A percentile compares a stretch with the other conserved stretches of the same genome.
Evolutionary conservation across 2,329 filamentous ascomycete genomes (phyloP).

Genomic region (Paraconiothyrium brasiliense): DNA sequence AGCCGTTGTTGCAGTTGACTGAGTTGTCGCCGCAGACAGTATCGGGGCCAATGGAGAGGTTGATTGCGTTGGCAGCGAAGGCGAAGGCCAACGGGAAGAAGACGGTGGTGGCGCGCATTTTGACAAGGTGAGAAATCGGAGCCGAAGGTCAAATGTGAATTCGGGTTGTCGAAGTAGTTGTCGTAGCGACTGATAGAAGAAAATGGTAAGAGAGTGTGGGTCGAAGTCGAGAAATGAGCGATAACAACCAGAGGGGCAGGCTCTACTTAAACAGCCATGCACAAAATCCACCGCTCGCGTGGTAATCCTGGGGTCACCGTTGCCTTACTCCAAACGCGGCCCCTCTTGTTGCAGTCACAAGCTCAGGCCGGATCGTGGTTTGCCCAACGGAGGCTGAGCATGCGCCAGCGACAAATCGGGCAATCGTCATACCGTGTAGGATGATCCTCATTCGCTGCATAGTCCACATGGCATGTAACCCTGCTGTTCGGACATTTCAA

Average conservation of each 20-base stretch:
- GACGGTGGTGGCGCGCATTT: conserved; percentile 5
- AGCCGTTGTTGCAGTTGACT: conserved; percentile 8
- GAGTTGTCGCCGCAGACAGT: conserved; percentile 12
- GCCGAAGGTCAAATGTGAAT: neutral
- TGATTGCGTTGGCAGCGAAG: conserved; percentile 4
- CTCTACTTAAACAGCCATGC: neutral
- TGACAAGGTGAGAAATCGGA: neutral
- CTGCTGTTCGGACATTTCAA: conserved; percentile 12
- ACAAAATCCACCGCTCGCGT: conserved; percentile 3
- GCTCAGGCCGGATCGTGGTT: conserved; percentile 9
- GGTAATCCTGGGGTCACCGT: conserved; percentile 1
- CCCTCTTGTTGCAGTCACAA: neutral
- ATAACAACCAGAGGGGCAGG: neutral
- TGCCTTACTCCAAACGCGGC: conserved; percentile 4
- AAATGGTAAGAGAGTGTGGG: neutral
- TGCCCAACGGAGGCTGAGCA: conserved; percentile 7
- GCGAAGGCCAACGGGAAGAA: conserved; percentile 5
- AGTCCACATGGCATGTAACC: conserved; percentile 1
- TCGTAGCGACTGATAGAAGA: conserved; percentile 4
- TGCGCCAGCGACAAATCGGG: neutral
- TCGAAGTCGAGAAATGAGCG: conserved; percentile 3
- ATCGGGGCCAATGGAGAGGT: conserved; percentile 10
- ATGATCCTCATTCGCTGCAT: conserved; percentile 8
- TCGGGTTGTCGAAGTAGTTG: neutral
- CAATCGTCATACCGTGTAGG: neutral